Conservation (phyloP, 495 filamentous ascomycete species). For the Hyaloscypha variabilis region DNA sequence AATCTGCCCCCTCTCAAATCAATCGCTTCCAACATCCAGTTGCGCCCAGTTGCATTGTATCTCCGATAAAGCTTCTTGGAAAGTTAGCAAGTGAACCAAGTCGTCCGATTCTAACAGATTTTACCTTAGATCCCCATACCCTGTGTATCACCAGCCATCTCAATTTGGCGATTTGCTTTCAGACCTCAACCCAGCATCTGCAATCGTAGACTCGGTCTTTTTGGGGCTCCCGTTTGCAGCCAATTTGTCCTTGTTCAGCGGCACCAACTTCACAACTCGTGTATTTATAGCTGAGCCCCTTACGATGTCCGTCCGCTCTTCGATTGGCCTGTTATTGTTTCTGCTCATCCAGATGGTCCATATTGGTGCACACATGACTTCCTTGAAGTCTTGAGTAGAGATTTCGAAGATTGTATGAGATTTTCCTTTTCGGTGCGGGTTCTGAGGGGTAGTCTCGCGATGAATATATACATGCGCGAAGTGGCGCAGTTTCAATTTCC, state of each 20-base stretch:
- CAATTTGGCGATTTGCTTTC: too few species aligned
- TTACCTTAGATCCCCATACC: too few species aligned
- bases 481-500: neutral
- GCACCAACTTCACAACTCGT: conserved; percentile 11
- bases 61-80: too few species aligned
- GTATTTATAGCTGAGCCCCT: conserved; percentile 16
- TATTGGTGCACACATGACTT: conserved; percentile 10
- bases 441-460: neutral
- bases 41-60: too few species aligned
- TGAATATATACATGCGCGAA: neutral
- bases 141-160: too few species aligned
- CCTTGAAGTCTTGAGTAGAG: neutral
- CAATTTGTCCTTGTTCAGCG: conserved; percentile 2
- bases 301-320: neutral
- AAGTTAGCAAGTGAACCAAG: too few species aligned
- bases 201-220: too few species aligned
- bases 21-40: too few species aligned
- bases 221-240: neutral
- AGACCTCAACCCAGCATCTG: neutral
- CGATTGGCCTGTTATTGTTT: conserved; percentile 17
- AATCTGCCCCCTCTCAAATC: too few species aligned
- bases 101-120: too few species aligned
- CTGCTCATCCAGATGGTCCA: conserved; percentile 10
- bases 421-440: neutral
- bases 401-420: too few species aligned